Base-by-base conservation (phyloP, 2,329 filamentous ascomycete genomes). In the Pseudocercospora vitis region DNA sequence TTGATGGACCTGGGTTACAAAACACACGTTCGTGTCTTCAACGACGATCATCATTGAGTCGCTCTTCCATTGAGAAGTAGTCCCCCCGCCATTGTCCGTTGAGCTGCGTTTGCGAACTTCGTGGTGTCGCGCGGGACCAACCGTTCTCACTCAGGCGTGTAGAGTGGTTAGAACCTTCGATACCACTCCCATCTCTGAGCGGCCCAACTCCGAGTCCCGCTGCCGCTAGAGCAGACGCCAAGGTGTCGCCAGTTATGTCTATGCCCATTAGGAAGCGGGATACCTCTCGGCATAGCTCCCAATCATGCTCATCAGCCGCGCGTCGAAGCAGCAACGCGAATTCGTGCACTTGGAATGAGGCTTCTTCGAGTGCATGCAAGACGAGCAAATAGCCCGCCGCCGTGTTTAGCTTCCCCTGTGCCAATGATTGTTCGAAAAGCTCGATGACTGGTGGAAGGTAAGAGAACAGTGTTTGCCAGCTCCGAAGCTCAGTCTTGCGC, bases 351-450 rank as follows among this genome's bases (percentile, higher is more conserved):
- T 77, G 75, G 50, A 77, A 74, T 4, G 56, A 56, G 33, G 61
- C 58, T n/a, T 63, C 53, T 54, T 84, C 81, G 57, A 87, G 80
- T 0, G 91, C 95, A 68, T 99, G 92, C 29, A 99, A 77, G 29
- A 99, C 89, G 14, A 99, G 83, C n/a, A 99, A 80, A 70, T 97
- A 99, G 0, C 95, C 94, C 7, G 91, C 92, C 1, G 94, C 95
- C 4, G 94, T 99, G 73, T 97, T 97, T 46, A 99, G 77, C 3
- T 87, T 89, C 2, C 89, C 91, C 52, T 89, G 83, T 60, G 87
- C 84, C 7, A 99, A 76, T 3, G 91, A 92, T 70, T 96, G 89
- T 70, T 99, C 92, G 64, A 99, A 99, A 0, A 99, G 80, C 62
- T 94, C 88, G 65, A 91, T 87, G 3, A 92, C 89, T 1, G 92